Percentiles rank a stretch among this genome's conserved stretches.
Conservation (phyloP, 768 basidiomycete species). For the Ramaria rubella region DNA sequence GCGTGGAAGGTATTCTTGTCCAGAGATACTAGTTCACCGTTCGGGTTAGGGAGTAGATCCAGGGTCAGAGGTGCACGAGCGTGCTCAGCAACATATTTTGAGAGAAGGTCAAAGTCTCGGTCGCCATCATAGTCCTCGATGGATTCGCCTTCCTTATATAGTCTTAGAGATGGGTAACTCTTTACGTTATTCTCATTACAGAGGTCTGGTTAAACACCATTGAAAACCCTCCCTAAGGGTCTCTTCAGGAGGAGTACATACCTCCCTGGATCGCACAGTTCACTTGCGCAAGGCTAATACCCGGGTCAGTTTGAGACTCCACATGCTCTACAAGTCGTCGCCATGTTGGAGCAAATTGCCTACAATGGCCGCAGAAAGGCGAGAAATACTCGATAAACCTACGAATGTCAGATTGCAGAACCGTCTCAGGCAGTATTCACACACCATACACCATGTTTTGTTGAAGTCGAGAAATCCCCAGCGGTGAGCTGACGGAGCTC, state of each 20-base stretch:
- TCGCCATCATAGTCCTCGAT: slow-evolving; percentile 49
- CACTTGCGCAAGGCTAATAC: slow-evolving; percentile 71
- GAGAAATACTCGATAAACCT: slow-evolving; percentile 85
- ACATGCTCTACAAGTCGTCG: slow-evolving; percentile 44
- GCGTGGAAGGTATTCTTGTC: slow-evolving; percentile 44
- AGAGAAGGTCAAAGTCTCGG: slow-evolving; percentile 49
- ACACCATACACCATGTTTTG: slow-evolving; percentile 55
- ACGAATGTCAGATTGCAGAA: not conserved
- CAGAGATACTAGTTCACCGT: slow-evolving; percentile 35
- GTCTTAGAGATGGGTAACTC: slow-evolving; percentile 70
- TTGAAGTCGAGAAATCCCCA: slow-evolving; percentile 48
- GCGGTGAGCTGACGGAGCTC: slow-evolving; percentile 40
- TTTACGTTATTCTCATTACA: slow-evolving; percentile 62
- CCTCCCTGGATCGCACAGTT: slow-evolving; percentile 76
- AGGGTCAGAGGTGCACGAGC: slow-evolving; percentile 20
- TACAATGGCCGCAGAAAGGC: slow-evolving; percentile 79
- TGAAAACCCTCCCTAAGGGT: not conserved
- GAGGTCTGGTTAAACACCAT: slow-evolving; percentile 49
- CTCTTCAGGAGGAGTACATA: slow-evolving; percentile 28
- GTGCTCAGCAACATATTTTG: slow-evolving; percentile 48
- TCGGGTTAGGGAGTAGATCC: slow-evolving; percentile 30
- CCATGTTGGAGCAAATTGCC: slow-evolving; percentile 78
- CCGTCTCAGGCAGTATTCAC: slow-evolving; percentile 5
- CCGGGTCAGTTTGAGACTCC: slow-evolving; percentile 40
- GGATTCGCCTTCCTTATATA: slow-evolving; percentile 62